phyloP scores from a whole-genome alignment of 1,139 yeast genomes.

The Tardiomyces blankii region DNA sequence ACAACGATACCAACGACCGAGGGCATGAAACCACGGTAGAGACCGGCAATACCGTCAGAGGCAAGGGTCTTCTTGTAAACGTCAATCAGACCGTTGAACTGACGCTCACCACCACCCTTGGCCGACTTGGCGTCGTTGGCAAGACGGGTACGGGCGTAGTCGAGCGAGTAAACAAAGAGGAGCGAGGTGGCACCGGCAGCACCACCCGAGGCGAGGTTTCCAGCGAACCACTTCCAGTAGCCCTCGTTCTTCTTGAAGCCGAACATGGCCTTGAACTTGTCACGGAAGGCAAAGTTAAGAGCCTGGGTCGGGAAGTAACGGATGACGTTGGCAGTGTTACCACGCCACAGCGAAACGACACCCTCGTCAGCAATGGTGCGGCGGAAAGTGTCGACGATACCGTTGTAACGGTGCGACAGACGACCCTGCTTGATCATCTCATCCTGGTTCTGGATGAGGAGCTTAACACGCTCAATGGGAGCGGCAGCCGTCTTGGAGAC shows the following conservation, averaged over 20 bases:
- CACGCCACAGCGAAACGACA: constrained; percentile 66
- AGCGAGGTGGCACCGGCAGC: constrained; percentile 72
- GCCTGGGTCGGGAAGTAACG: constrained; percentile 85
- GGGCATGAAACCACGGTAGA: constrained; percentile 78
- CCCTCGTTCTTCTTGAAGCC: constrained; percentile 63
- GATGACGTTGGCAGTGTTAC: constrained; percentile 76
- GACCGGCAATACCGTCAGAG: constrained; percentile 69
- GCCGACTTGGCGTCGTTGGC: constrained; percentile 73
- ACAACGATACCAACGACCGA: constrained; percentile 72
- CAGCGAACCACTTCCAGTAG: constrained; percentile 63
- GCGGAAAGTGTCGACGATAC: constrained; percentile 61
- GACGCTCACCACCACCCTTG: constrained; percentile 57
- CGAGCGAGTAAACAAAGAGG: constrained; percentile 67
- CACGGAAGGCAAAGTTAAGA: constrained; percentile 76
- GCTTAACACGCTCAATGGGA: constrained; percentile 75
- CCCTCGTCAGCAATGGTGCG: constrained; percentile 70
- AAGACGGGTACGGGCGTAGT: constrained; percentile 76
- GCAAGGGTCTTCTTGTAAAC: constrained; percentile 70
- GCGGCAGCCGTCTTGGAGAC: constrained; percentile 80
- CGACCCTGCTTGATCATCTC: constrained; percentile 80
- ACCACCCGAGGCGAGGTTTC: constrained; percentile 80
- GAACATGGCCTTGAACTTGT: constrained; percentile 66
- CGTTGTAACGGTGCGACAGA: constrained; percentile 51
- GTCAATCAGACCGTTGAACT: constrained; percentile 68
- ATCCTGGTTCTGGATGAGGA: constrained; percentile 73